phyloP scores from a whole-genome alignment of 768 basidiomycete species.

The Collybiopsis confluens region DNA sequence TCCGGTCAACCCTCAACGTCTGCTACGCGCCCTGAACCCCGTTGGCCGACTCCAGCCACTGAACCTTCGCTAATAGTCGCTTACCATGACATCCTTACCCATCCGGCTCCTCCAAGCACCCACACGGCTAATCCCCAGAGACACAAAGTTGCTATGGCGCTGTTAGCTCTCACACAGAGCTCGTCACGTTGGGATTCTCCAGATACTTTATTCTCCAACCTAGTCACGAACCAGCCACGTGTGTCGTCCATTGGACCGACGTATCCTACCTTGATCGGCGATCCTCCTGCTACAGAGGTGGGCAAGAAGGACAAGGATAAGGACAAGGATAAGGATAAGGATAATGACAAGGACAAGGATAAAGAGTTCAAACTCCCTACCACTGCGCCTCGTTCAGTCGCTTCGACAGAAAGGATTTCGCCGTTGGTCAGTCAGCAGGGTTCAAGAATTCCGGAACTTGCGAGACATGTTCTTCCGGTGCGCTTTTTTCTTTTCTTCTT shows the following conservation, averaged over 20 bases:
- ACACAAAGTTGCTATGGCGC: slow-evolving; percentile 73
- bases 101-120: slow-evolving; percentile 49
- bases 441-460: slow-evolving; percentile 63
- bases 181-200: slow-evolving; percentile 65
- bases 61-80: slow-evolving; percentile 64
- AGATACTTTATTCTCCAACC: slow-evolving; percentile 58
- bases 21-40: slow-evolving; percentile 16
- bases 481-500: slow-evolving; percentile 19
- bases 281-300: slow-evolving; percentile 18
- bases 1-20: slow-evolving; percentile 25
- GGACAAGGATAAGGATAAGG: too few species aligned
- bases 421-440: slow-evolving; percentile 62
- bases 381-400: slow-evolving; percentile 40
- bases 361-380: slow-evolving; percentile 52
- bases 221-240: slow-evolving; percentile 58
- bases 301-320: too few species aligned
- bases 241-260: slow-evolving; percentile 62
- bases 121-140: slow-evolving; percentile 49
- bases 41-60: slow-evolving; percentile 47
- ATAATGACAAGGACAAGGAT: too few species aligned
- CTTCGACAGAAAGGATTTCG: slow-evolving; percentile 46
- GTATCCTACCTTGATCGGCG: slow-evolving; percentile 49
- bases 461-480: slow-evolving; percentile 65
- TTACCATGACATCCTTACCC: slow-evolving; percentile 75
- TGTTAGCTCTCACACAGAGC: slow-evolving; percentile 54